Conservation (phyloP, 2,329 filamentous ascomycete genomes). For the Pleoardoris graminearum region DNA sequence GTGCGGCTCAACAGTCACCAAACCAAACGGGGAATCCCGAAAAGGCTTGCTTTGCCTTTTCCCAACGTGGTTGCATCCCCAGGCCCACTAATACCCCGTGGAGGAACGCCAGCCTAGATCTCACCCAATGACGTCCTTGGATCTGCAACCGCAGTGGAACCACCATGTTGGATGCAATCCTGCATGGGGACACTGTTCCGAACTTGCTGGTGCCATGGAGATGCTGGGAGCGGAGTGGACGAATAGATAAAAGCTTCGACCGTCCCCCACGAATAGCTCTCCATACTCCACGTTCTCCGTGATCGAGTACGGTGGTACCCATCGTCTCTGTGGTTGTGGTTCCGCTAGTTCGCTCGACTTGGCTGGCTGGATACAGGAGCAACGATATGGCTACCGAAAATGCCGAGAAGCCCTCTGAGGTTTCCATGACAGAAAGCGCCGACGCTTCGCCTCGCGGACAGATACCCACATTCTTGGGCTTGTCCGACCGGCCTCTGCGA, state of each 20-base stretch:
- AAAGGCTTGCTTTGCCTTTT: slow-evolving; percentile 17
- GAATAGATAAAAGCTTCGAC: slow-evolving; percentile 20
- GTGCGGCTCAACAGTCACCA: slow-evolving; percentile 13
- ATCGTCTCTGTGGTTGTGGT: too few relatives aligned
- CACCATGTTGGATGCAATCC: slow-evolving; percentile 15
- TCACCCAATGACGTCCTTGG: slow-evolving; percentile 20
- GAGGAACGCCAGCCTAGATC: slow-evolving; percentile 12
- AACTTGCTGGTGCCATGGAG: slow-evolving; percentile 3
- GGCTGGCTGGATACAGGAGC: background rate
- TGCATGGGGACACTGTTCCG: slow-evolving; percentile 11
- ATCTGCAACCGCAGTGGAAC: slow-evolving; percentile 12
- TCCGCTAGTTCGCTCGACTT: background rate
- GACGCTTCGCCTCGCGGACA: background rate
- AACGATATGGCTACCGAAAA: slow-evolving; percentile 7
- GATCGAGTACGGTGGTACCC: background rate
- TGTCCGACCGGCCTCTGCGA: slow-evolving; percentile 30
- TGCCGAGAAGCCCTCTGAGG: slow-evolving; percentile 2
- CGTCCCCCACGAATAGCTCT: slow-evolving; percentile 8
- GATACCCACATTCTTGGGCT: slow-evolving; percentile 35
- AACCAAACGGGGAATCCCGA: slow-evolving; percentile 21
- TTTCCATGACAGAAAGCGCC: background rate
- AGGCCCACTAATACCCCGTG: slow-evolving; percentile 17
- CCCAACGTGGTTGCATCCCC: slow-evolving; percentile 6
- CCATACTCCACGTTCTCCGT: background rate
- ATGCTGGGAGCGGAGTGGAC: slow-evolving; percentile 2